Conservation (phyloP, 2,329 filamentous ascomycete species). For the Cordyceps tenuipes region DNA sequence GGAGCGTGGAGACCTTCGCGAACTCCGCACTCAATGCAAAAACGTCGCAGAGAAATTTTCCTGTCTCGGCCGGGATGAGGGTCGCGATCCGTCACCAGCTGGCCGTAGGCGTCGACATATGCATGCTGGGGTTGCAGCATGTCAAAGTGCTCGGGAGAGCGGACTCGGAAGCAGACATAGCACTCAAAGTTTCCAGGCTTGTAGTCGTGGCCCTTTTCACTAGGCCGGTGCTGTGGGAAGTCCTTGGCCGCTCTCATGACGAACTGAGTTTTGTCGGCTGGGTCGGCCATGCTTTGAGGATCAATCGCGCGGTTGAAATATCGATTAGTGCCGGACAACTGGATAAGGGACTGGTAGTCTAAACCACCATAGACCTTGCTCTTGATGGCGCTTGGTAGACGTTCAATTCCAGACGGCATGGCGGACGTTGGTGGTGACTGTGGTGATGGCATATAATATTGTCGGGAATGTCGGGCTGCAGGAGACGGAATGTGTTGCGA, state of each 20-base stretch:
- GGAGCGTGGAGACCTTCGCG: constrained; percentile 28
- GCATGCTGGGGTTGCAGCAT: constrained; percentile 26
- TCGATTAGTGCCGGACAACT: constrained; percentile 29
- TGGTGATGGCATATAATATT: constrained; percentile 12
- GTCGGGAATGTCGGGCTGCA: constrained; percentile 11
- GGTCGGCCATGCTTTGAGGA: constrained; percentile 26
- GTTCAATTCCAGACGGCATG: constrained; percentile 24
- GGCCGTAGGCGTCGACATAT: constrained; percentile 25
- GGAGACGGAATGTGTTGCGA: constrained; percentile 10
- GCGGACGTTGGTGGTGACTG: constrained; percentile 4
- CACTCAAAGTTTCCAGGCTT: constrained; percentile 34
- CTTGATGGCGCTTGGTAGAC: constrained; percentile 27
- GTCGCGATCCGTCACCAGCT: constrained; percentile 22
- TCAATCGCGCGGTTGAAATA: constrained; percentile 26
- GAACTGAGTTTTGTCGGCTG: constrained; percentile 30
- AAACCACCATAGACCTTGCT: constrained; percentile 26
- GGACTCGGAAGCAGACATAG: constrained; percentile 34
- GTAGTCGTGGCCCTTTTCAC: constrained; percentile 28
- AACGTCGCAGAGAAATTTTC: constrained; percentile 28
- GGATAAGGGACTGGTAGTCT: constrained; percentile 34
- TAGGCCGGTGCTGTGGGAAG: constrained; percentile 32
- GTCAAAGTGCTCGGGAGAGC: constrained; percentile 31
- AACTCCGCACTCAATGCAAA: constrained; percentile 35
- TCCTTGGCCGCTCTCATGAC: constrained; percentile 34
- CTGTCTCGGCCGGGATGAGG: constrained; percentile 21